phyloP scores from a whole-genome alignment of 2,329 filamentous ascomycete species.

The Colletotrichum sp. region DNA sequence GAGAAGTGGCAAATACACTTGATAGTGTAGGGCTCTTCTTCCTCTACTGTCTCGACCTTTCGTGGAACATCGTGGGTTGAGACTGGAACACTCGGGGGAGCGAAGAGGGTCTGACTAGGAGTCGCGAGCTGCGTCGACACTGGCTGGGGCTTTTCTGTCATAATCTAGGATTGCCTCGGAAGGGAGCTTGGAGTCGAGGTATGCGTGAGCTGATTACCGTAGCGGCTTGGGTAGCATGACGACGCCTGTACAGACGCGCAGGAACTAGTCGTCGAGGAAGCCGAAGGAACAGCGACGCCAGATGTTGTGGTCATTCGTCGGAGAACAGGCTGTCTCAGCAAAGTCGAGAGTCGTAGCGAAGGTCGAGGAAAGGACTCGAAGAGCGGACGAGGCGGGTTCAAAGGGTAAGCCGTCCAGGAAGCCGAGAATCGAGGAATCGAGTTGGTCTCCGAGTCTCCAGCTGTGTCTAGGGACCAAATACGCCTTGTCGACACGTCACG shows the following conservation, averaged over 20 bases:
- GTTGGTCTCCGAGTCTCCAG: not conserved
- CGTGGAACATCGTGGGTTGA: conserved; percentile 45
- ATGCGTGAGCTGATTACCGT: conserved; percentile 53
- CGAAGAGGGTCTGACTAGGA: conserved; percentile 55
- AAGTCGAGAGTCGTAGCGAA: not conserved
- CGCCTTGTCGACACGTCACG: not conserved
- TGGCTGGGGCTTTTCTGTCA: conserved; percentile 64
- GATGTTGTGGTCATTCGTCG: conserved; percentile 16
- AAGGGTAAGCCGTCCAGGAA: not conserved
- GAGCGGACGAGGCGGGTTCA: not conserved
- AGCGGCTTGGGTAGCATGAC: conserved; percentile 64
- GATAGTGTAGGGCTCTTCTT: conserved; percentile 90
- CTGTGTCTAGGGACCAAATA: not conserved
- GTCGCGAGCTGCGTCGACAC: conserved; percentile 61
- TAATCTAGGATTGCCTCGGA: conserved; percentile 59
- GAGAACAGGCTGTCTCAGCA: not conserved
- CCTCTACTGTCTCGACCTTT: conserved; percentile 61
- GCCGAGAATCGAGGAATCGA: not conserved
- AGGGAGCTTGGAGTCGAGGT: conserved; percentile 36
- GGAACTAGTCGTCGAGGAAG: not conserved
- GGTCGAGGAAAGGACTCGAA: conserved; percentile 3
- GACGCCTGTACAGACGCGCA: conserved; percentile 53
- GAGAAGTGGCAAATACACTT: conserved; percentile 95
- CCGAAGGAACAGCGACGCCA: conserved; percentile 2
- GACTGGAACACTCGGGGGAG: conserved; percentile 44